Base-by-base conservation (phyloP, 208 protist genomes). In the Acanthamoeba healyi region DNA sequence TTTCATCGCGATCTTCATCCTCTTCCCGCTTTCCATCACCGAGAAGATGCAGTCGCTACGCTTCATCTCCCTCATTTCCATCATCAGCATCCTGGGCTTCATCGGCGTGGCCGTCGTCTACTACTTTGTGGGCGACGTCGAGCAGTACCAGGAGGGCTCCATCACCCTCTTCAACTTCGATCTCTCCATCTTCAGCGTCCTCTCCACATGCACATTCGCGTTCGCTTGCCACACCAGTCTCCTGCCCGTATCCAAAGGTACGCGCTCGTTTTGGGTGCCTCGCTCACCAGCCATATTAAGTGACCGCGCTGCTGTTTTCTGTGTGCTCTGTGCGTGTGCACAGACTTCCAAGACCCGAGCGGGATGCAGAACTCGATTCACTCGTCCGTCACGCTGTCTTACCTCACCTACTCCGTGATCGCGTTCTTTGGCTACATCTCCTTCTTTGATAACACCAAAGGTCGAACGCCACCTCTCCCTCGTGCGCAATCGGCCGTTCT, bases 41-140 rank as follows among this genome's bases (percentile, higher is more conserved):
- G 70, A 79, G 36, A 79, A 79, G 36, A 79, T 79, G 70, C 70
- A 79, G 15, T 79, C 70, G 32, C 70, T 79, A 10, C 70, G 70
- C 32, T 79, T 79, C 70, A 79, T 79, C 22, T 79, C 70, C 12
- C 70, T 79, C 19, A 46, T 79, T 22, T 79, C 70, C 40, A 49
- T 79, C 4, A 29, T 79, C 38, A 79, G 70, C 70, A 79, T 79
- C 15, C 70, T 79, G 1, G 70, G 70, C 22, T 79, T 79, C 70
- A 79, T 79, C 70, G 70, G 70, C 36, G 70, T 79, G 3, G 70
- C 46, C 17, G 70, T 79, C 5, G 70, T 79, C 36, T 79, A 79
- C 70, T 79, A 79, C 70, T 79, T 79, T 29, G 32, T 49, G 19
- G 70, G 70, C 12, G 70, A 29, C 36, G 19, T 79, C 12, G 70